Base-by-base conservation (phyloP, 805 yeast genomes). In the Candida loeiensis region DNA sequence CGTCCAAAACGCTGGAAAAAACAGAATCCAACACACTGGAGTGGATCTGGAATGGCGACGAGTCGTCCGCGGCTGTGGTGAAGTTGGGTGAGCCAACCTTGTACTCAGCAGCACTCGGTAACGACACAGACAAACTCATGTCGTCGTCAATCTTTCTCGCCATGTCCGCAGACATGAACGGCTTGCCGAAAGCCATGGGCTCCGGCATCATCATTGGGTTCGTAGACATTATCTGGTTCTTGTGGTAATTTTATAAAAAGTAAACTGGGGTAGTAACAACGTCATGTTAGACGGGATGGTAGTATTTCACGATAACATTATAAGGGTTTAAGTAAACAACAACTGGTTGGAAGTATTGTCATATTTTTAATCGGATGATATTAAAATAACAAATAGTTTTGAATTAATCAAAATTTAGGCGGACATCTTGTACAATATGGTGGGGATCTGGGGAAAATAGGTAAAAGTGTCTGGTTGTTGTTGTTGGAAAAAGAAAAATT, bases 11-110 rank as follows among this genome's bases (percentile, higher is more conserved):
- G 45, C 55, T 57, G 25, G 69, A 60, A 50, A 77, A 76, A 26
- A 76, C 76, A 11, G 80, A 73, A 37, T 75, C 76, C 49, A 77
- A 55, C 21, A 76, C 72, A 36, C 73, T 66, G 11, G 76, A 61
- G 52, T 76, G 79, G 51, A 81, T 65, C 47, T 74, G 71, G 45
- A 76, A 58, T 8, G 82, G 80, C 38, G 81, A 66, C 19, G 55
- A 34, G 24, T 50, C 41, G 22, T 41, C 40, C 6, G 34, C 39
- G 14, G 19, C 26, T 5, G 36, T 36, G 12, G 24, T 24, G 31
- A 30, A 21, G 19, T 22, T 33, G n/a, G 40, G 35, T 18, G 36
- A 24, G 18, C 16, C 40, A 22, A 31, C 36, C 31, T 32, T 30
- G 36, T 28, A 37, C 24, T 33, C 39, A 17, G 38, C 35, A n/a